Evolutionary conservation across 345 rosid genomes (phyloP), one percentile per base, ranked within the genome.

Genomic region (Camelina neglecta): DNA sequence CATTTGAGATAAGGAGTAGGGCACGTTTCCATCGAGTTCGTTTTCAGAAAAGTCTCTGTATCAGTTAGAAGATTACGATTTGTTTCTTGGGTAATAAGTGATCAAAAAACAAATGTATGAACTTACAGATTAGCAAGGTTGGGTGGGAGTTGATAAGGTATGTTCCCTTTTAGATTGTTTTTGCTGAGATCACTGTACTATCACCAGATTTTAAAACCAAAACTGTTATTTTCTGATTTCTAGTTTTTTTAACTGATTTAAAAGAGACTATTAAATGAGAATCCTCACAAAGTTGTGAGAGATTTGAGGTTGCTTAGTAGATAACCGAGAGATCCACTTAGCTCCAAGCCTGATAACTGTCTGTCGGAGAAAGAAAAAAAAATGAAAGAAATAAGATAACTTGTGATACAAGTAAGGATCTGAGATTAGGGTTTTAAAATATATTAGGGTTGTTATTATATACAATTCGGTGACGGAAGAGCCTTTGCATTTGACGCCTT

Each of bases 81-180:
- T 16, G 62, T 70, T 60, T 51, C n/a, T 59, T 29, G 54, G 24
- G 21, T 18, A n/a, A 33, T 55, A 66, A 67, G 63, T 13, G 31
- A 67, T 59, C 0, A 20, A 9, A 56, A 65, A 47, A 6, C 1
- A 29, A 65, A 63, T 60, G 33, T 72, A 35, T 31, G 39, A 66
- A 65, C 74, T 87, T 88, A 94, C 98, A 94, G 49, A 75, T 78
- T 67, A 54, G 35, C 84, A 41, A 79, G 63, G 61, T 90, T 90
- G 3, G 98, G 98, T 75, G 99, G 99, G 71, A 95, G 91, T 82
- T 95, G 99, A 65, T 90, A 95, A 5, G 99, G 99, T 76, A 90
- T 85, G 54, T 88, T 84, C 63, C 84, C 87, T 62, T 82, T 79
- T 73, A 95, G 88, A 72, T 90, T 89, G 96, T 95, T 95, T 73